Percentiles rank a stretch among this genome's conserved stretches.
These are phyloP conservation scores for Pythium folliculosum DNA, from an alignment of 352 stramenopile genomes.

Conservation along the genomic window DNA sequence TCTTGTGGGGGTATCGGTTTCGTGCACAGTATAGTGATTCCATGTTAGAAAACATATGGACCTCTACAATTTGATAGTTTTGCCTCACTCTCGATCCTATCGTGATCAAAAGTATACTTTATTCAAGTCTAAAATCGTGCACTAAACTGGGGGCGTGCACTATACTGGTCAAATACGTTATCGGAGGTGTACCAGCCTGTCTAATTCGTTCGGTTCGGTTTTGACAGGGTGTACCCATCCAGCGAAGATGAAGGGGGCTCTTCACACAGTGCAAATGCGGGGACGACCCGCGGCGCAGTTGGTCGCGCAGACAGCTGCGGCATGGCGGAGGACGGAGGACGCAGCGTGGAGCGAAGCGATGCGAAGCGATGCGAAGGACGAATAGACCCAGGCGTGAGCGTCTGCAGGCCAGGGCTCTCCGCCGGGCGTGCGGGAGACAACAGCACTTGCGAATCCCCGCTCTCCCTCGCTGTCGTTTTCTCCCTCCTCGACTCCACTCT, in stretches of 20 bases:
- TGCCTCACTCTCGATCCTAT: too few species aligned
- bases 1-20: too few species aligned
- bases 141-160: too few species aligned
- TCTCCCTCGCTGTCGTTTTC: conserved; percentile 11
- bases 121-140: too few species aligned
- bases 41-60: too few species aligned
- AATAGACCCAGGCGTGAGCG: background rate
- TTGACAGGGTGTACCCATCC: background rate
- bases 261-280: background rate
- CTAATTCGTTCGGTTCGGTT: background rate
- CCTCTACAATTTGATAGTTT: too few species aligned
- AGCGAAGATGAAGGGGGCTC: background rate
- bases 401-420: background rate
- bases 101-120: too few species aligned
- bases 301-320: background rate
- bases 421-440: conserved; percentile 3
- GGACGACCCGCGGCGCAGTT: conserved; percentile 1
- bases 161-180: background rate
- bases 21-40: too few species aligned
- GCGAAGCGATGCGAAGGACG: background rate
- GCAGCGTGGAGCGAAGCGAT: background rate
- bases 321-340: background rate
- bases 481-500: background rate
- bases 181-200: conserved; percentile 1
- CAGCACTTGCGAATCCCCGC: conserved; percentile 13